Evolutionary conservation across 2,329 filamentous ascomycete species (phyloP).

Genomic region (Xylariaceae sp.): DNA sequence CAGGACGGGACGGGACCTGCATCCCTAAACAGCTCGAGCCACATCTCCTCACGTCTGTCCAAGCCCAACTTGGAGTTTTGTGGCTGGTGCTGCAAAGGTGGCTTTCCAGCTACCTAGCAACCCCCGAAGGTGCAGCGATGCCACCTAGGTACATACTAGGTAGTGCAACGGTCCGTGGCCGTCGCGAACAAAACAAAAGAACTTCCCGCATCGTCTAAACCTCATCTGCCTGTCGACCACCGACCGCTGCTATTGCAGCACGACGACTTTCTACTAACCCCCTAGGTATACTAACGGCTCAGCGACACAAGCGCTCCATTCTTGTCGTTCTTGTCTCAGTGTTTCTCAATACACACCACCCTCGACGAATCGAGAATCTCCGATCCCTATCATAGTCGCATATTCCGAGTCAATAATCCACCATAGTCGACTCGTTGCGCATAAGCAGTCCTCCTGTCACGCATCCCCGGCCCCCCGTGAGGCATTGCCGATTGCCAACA

Average conservation of each 20-base stretch:
- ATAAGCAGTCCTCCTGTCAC: too few relatives aligned
- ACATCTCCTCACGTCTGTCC: too few relatives aligned
- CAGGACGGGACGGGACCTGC: too few relatives aligned
- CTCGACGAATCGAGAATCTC: background rate
- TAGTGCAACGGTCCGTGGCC: slow-evolving; percentile 11
- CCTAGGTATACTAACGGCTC: slow-evolving; percentile 17
- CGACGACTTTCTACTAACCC: slow-evolving; percentile 13
- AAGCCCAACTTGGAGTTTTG: background rate
- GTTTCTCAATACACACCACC: slow-evolving; percentile 2
- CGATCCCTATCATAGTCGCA: background rate
- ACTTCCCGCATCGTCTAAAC: slow-evolving; percentile 1
- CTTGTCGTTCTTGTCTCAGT: background rate
- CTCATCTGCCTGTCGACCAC: background rate
- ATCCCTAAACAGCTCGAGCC: too few relatives aligned
- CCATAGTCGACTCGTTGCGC: background rate
- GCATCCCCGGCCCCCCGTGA: background rate
- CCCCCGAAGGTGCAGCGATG: too few relatives aligned
- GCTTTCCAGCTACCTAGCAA: background rate
- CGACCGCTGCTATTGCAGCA: slow-evolving; percentile 19
- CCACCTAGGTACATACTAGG: too few relatives aligned
- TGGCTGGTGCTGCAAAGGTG: background rate
- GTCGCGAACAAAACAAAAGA: slow-evolving; percentile 13
- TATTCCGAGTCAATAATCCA: background rate
- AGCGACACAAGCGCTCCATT: background rate
- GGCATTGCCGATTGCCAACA: slow-evolving; percentile 15